phyloP scores from a whole-genome alignment of 1,139 yeast genomes.

The Scheffersomyces lignicola region DNA sequence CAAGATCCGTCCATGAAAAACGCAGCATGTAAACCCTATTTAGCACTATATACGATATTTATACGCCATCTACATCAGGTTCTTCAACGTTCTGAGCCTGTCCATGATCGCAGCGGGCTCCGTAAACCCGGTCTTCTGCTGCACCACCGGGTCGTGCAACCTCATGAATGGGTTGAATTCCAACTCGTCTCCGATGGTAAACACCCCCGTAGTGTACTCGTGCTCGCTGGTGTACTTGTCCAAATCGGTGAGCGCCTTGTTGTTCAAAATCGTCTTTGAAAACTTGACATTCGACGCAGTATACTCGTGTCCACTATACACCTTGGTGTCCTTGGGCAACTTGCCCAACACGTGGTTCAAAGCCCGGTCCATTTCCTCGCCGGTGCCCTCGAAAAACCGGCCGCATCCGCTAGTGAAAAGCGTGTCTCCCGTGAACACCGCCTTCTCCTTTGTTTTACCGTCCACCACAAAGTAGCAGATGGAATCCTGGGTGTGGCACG shows the following conservation, averaged over 20 bases:
- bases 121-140: slow-evolving; percentile 40
- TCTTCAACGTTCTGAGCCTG: slow-evolving; percentile 68
- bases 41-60: neutral
- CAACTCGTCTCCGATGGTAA: slow-evolving; percentile 83
- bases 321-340: slow-evolving; percentile 68
- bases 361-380: slow-evolving; percentile 74
- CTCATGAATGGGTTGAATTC: slow-evolving; percentile 89
- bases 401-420: slow-evolving; percentile 95
- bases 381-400: slow-evolving; percentile 89
- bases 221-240: slow-evolving; percentile 49
- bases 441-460: slow-evolving; percentile 56
- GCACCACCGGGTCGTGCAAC: slow-evolving; percentile 56
- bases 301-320: slow-evolving; percentile 95
- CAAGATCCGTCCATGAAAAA: too few relatives aligned
- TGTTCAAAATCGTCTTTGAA: slow-evolving; percentile 61
- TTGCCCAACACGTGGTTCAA: slow-evolving; percentile 56
- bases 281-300: slow-evolving; percentile 80
- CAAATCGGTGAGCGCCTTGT: slow-evolving; percentile 55
- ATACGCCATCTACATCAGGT: slow-evolving; percentile 30
- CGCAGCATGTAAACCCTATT: too few relatives aligned
- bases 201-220: slow-evolving; percentile 79
- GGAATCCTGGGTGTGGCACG: slow-evolving; percentile 96
- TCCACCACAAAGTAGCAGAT: slow-evolving; percentile 83
- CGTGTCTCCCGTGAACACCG: slow-evolving; percentile 95
- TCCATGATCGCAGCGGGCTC: slow-evolving; percentile 60